Percentiles rank a stretch among this genome's conserved stretches.
Evolutionary conservation across 257 asterid species (phyloP).

Genomic region (Ilex aquifolium): DNA sequence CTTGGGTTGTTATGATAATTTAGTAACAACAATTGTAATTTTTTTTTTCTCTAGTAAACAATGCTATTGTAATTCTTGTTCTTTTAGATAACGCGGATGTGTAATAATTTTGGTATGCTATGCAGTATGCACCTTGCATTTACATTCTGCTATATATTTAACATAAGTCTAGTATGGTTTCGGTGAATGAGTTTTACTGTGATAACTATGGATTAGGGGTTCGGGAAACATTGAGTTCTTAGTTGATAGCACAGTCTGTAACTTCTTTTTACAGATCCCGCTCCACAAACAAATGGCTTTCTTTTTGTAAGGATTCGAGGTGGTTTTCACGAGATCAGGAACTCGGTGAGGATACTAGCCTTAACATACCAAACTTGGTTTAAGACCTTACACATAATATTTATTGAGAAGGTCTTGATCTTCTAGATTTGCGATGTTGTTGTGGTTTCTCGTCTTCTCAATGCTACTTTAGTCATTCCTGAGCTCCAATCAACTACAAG

Average conservation of each 20-base stretch:
- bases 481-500: slow-evolving; percentile 96
- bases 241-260: too few species aligned
- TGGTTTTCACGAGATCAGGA: slow-evolving; percentile 93
- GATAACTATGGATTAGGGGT: neutral
- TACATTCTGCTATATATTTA: too few species aligned
- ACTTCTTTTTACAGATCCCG: slow-evolving; percentile 51
- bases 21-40: too few species aligned
- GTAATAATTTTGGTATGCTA: neutral
- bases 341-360: slow-evolving; percentile 53
- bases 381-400: neutral
- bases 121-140: neutral
- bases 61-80: too few species aligned
- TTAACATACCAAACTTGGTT: neutral
- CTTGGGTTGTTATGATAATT: too few species aligned
- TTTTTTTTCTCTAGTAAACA: too few species aligned
- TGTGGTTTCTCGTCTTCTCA: slow-evolving; percentile 82
- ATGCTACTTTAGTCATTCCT: slow-evolving; percentile 89
- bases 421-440: slow-evolving; percentile 87
- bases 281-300: slow-evolving; percentile 47
- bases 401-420: slow-evolving; percentile 10
- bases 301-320: slow-evolving; percentile 87
- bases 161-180: too few species aligned
- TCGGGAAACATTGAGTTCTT: too few species aligned
- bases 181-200: too few species aligned
- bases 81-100: too few species aligned